Evolutionary conservation across 1,284 basidiomycete genomes (phyloP), one percentile per base, ranked within the genome.

Genomic region (Melampsora occidentalis): DNA sequence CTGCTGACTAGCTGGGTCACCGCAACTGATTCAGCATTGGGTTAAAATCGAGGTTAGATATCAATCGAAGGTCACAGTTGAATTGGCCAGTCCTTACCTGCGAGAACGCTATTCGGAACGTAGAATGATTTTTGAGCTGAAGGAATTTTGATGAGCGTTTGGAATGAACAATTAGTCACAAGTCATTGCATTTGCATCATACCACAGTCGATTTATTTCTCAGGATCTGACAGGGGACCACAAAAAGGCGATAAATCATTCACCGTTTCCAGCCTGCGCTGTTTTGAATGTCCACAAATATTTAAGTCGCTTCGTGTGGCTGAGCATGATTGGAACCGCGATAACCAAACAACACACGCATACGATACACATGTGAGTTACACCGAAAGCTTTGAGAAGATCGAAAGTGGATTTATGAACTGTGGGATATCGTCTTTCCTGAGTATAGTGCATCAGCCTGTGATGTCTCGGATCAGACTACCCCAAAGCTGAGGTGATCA

Each of bases 1-100:
- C 53, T 57, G 53, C 53, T 57, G 53, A 57, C n/a, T 14, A 57
- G 28, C 28, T 57, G 53, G 53, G 53, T 57, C 9, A 57, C 28
- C 28, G 53, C 28, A 12, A 57, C 53, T 57, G 53, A 28, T 46
- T 46, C 20, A 22, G n/a, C 10, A 46, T 28, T 1, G n/a, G n/a
- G 53, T 57, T n/a, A 22, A 22, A 20, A 57, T 22, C 28, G n/a
- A 28, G 9, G 28, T 57, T n/a, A 57, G n/a, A 46, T 46, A 46
- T 16, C 42, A 46, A 14, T 16, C 3, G 10, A 46, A 46, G 42
- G 42, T 14, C 14, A 39, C 7, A 39, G 42, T 46, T 14, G 10
- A 46, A 46, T 46, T 16, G 42, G 14, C 14, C 10, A 46, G 6
- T 22, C 12, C 53, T 57, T 28, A 57, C 53, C 53, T 22, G 53